Percentiles rank a stretch among this genome's conserved stretches.
Evolutionary conservation across 352 stramenopile species (phyloP).

Genomic region (Phytophthora ramorum): DNA sequence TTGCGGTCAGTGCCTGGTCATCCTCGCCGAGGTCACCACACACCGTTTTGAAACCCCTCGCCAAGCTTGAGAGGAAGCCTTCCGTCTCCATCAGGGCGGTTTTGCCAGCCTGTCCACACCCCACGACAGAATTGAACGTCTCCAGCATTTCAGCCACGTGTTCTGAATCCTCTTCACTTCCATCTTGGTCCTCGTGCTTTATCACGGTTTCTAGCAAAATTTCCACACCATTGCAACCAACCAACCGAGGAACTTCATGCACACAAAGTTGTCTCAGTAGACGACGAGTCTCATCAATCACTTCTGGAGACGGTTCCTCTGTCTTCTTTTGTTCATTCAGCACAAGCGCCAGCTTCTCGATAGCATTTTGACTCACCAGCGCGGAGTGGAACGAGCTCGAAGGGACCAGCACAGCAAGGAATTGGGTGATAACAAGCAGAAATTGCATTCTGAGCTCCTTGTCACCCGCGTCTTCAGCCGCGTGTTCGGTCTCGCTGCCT

Average conservation of each 20-base stretch:
- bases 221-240: slow-evolving; percentile 67
- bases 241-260: slow-evolving; percentile 69
- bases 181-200: slow-evolving; percentile 17
- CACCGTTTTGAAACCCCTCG: slow-evolving; percentile 36
- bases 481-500: slow-evolving; percentile 19
- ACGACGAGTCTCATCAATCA: slow-evolving; percentile 44
- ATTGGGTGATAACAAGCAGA: slow-evolving; percentile 46
- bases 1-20: slow-evolving; percentile 15
- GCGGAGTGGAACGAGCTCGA: slow-evolving; percentile 48
- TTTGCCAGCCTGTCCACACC: slow-evolving; percentile 52
- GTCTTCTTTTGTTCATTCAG: slow-evolving; percentile 56
- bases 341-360: slow-evolving; percentile 60
- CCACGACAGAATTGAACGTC: slow-evolving; percentile 69
- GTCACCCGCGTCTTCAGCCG: slow-evolving; percentile 23
- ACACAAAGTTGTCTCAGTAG: slow-evolving; percentile 67
- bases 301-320: slow-evolving; percentile 27
- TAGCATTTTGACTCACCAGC: slow-evolving; percentile 59
- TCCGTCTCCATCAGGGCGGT: slow-evolving; percentile 56
- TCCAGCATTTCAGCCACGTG: slow-evolving; percentile 58
- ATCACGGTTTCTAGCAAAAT: slow-evolving; percentile 60
- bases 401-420: slow-evolving; percentile 45
- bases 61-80: slow-evolving; percentile 53
- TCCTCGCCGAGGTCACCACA: slow-evolving; percentile 34
- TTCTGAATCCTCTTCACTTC: slow-evolving; percentile 20
- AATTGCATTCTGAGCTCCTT: slow-evolving; percentile 25